phyloP scores from a whole-genome alignment of 208 protist genomes.

The Leishmania tarentolae region DNA sequence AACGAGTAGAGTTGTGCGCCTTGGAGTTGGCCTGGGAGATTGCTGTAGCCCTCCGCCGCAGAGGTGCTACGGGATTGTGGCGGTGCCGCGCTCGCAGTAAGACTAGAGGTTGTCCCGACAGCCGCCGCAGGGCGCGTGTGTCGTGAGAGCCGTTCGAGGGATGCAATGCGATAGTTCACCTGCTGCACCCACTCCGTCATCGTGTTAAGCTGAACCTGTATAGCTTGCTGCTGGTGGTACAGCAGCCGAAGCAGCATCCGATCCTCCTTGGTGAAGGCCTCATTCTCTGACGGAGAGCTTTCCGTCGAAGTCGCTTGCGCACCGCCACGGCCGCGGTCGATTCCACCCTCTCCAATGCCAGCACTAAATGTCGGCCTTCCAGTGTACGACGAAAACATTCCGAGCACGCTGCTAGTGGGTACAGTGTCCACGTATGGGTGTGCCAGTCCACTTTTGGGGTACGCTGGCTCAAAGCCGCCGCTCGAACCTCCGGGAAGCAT shows the following conservation, averaged over 20 bases:
- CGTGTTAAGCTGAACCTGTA: slow-evolving; percentile 82
- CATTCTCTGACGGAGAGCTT: slow-evolving; percentile 2
- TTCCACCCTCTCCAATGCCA: neutral
- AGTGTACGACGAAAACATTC: slow-evolving; percentile 9
- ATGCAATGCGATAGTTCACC: slow-evolving; percentile 37
- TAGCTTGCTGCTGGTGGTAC: slow-evolving; percentile 83
- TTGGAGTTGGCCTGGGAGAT: neutral
- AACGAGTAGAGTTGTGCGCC: neutral
- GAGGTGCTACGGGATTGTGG: slow-evolving; percentile 11
- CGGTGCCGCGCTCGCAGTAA: slow-evolving; percentile 1
- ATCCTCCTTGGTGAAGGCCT: slow-evolving; percentile 63
- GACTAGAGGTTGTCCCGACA: neutral
- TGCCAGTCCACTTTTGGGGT: neutral
- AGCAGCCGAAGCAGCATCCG: slow-evolving; percentile 76
- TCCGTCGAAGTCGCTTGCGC: neutral
- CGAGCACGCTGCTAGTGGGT: neutral
- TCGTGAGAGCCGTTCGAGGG: slow-evolving; percentile 21
- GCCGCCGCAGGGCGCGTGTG: slow-evolving; percentile 15
- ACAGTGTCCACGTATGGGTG: slow-evolving; percentile 23
- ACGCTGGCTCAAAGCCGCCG: slow-evolving; percentile 8
- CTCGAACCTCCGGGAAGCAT: slow-evolving; percentile 15
- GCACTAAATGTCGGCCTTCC: neutral
- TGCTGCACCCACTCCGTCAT: slow-evolving; percentile 75
- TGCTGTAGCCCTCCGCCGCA: slow-evolving; percentile 12
- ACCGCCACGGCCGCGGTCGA: neutral